Evolutionary conservation across 768 basidiomycete species (phyloP).

Genomic region (Mycena rosella): DNA sequence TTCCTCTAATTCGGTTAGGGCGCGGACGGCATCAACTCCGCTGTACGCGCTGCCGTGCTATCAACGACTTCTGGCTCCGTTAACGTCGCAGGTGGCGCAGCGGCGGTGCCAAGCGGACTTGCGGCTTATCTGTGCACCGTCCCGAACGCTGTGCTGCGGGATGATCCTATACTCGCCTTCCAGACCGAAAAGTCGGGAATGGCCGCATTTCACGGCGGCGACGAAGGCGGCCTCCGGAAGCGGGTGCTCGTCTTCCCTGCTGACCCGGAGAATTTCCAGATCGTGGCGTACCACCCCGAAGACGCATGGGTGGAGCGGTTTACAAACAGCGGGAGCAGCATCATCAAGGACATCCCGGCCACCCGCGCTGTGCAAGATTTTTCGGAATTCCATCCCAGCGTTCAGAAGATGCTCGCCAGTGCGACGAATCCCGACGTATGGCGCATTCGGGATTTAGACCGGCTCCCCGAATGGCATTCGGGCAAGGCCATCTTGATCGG

Average conservation of each 20-base stretch:
- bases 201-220: conserved; percentile 16
- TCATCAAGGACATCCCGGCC: conserved; percentile 24
- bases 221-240: conserved; percentile 10
- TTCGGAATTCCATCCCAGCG: conserved; percentile 25
- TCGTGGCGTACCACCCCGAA: conserved; percentile 32
- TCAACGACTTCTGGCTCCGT: conserved; percentile 17
- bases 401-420: conserved; percentile 18
- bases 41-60: conserved; percentile 30
- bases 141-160: conserved; percentile 13
- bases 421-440: conserved; percentile 30
- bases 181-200: conserved; percentile 27
- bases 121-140: conserved; percentile 34
- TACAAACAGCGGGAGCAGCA: conserved; percentile 25
- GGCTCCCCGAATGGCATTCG: conserved; percentile 15
- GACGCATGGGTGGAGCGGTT: conserved; percentile 28
- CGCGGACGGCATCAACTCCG: conserved; percentile 36
- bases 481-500: conserved; percentile 32
- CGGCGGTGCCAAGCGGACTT: conserved; percentile 29
- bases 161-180: conserved; percentile 30
- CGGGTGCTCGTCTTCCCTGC: conserved; percentile 28
- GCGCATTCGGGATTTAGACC: conserved; percentile 35
- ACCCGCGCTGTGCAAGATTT: conserved; percentile 27
- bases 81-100: conserved; percentile 8
- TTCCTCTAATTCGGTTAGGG: conserved; percentile 21
- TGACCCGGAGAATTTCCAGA: conserved; percentile 31